A percentile compares a stretch with the other conserved stretches of the same genome.
Evolutionary conservation across 768 basidiomycete species (phyloP).

Genomic region (Boletus bicolor): DNA sequence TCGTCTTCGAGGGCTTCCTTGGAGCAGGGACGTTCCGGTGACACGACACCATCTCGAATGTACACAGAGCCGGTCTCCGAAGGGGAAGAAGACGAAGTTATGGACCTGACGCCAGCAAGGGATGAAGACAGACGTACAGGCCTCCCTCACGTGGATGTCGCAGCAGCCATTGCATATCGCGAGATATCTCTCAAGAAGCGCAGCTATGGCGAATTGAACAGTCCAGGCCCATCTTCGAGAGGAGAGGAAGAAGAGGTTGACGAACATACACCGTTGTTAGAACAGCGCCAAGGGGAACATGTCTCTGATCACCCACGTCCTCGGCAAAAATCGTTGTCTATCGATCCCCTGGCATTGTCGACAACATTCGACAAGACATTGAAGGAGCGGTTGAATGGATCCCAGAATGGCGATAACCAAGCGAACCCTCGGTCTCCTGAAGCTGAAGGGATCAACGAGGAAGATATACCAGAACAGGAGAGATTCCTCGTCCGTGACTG

Average conservation of each 20-base stretch:
- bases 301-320: conserved; percentile 11
- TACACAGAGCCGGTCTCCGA: conserved; percentile 94
- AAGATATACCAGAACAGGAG: conserved; percentile 42
- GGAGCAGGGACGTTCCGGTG: conserved; percentile 41
- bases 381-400: conserved; percentile 56
- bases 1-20: conserved; percentile 47
- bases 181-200: conserved; percentile 71
- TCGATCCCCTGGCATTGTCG: conserved; percentile 84
- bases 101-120: conserved; percentile 60
- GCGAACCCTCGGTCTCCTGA: conserved; percentile 23
- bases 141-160: conserved; percentile 66
- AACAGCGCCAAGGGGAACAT: conserved; percentile 22
- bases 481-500: conserved; percentile 63
- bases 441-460: conserved; percentile 36
- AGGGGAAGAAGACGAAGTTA: conserved; percentile 87
- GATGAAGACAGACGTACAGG: conserved; percentile 85
- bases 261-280: conserved; percentile 40
- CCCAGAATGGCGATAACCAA: conserved; percentile 25
- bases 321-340: conserved; percentile 48
- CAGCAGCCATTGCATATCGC: conserved; percentile 83
- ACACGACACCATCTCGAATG: conserved; percentile 37
- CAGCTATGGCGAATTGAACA: conserved; percentile 6
- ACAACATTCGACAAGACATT: conserved; percentile 82
- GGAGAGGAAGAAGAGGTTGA: conserved; percentile 31
- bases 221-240: conserved; percentile 4